Evolutionary conservation across 2,329 filamentous ascomycete species (phyloP).

Genomic region (Xylariaceae sp.): DNA sequence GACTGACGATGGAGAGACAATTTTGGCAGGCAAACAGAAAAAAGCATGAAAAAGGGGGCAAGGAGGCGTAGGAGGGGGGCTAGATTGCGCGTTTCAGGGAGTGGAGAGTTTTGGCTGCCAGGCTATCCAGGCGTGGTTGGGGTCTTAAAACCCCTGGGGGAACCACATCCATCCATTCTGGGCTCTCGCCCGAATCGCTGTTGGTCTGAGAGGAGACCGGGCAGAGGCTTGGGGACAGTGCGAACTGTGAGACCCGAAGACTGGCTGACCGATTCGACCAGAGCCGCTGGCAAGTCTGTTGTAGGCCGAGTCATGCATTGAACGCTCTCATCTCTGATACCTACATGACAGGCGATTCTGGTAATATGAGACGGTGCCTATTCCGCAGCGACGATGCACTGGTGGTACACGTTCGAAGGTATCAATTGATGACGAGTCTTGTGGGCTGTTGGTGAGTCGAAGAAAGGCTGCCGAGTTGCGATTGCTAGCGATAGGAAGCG

Average conservation of each 20-base stretch:
- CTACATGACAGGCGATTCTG: too few relatives aligned
- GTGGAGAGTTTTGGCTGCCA: conserved; percentile 19
- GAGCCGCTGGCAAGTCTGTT: conserved; percentile 12
- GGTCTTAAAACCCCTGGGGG: conserved; percentile 22
- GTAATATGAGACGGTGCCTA: too few relatives aligned
- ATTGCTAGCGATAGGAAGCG: too few relatives aligned
- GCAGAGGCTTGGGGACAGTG: conserved; percentile 15
- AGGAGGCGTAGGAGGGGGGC: conserved; percentile 15
- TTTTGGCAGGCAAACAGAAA: conserved; percentile 8
- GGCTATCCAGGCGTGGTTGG: conserved; percentile 19
- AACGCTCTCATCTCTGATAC: too few relatives aligned
- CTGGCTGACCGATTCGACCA: not conserved
- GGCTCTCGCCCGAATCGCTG: conserved; percentile 12
- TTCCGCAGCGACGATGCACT: too few relatives aligned
- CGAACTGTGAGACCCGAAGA: conserved; percentile 5
- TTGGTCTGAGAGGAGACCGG: conserved; percentile 8
- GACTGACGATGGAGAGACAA: conserved; percentile 5
- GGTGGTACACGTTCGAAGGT: too few relatives aligned
- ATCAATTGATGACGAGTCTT: too few relatives aligned
- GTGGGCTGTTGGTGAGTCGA: too few relatives aligned
- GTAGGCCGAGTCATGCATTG: conserved; percentile 25
- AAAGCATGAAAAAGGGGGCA: conserved; percentile 10
- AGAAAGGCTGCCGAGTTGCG: too few relatives aligned
- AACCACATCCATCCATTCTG: conserved; percentile 17
- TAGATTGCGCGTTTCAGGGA: conserved; percentile 27